Conservation (phyloP, 2,329 filamentous ascomycete genomes). For the Rugonectria rugulosa region DNA sequence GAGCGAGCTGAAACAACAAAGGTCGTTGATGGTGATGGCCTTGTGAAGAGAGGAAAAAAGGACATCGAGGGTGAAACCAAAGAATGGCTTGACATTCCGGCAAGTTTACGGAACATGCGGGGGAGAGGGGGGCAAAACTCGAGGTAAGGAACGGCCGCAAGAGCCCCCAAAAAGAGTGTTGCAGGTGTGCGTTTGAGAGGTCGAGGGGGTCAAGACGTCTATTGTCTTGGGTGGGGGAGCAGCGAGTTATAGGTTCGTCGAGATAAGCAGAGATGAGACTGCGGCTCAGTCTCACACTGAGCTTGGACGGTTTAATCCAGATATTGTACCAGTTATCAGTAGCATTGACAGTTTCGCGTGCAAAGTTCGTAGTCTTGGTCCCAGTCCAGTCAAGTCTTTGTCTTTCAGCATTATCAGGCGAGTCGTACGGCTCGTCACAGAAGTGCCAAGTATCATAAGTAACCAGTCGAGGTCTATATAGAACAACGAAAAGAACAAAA, state of each 20-base stretch:
- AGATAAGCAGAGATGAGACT: slow-evolving; percentile 1
- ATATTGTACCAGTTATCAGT: no score
- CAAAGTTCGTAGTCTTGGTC: no score
- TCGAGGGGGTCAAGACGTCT: slow-evolving; percentile 8
- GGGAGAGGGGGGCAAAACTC: not conserved
- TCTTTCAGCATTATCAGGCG: no score
- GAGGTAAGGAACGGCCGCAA: not conserved
- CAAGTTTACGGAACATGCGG: not conserved
- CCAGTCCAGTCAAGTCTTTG: no score
- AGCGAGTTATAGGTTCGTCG: not conserved
- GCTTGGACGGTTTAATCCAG: slow-evolving; percentile 3
- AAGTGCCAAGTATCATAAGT: no score
- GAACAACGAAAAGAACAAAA: not conserved
- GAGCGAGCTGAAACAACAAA: slow-evolving; percentile 25
- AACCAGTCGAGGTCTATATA: not conserved
- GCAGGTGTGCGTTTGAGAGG: slow-evolving; percentile 19
- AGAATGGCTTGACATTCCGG: not conserved
- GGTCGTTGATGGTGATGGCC: slow-evolving; percentile 1
- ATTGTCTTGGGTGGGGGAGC: slow-evolving; percentile 2
- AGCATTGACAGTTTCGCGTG: no score
- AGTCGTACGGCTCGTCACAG: no score
- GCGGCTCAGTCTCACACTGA: slow-evolving; percentile 3
- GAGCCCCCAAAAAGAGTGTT: slow-evolving; percentile 4
- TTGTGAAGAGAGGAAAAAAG: not conserved
- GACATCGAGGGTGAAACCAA: slow-evolving; percentile 17